Conservation (phyloP, 768 basidiomycete genomes). For the Tricholoma saponaceum region DNA sequence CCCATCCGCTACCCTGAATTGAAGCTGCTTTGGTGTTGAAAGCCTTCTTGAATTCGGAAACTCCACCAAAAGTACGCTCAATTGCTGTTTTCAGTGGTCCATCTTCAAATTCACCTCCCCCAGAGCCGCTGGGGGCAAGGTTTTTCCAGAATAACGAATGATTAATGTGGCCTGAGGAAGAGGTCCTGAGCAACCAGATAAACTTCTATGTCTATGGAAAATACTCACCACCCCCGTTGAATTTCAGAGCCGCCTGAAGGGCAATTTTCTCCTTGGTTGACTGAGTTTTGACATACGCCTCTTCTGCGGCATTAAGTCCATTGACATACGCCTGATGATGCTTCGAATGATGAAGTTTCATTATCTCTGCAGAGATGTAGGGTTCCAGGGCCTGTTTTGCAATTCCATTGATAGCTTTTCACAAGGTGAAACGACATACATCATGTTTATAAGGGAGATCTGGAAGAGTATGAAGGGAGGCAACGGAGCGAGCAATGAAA, state of each 20-base stretch:
- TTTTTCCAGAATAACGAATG: constrained; percentile 98
- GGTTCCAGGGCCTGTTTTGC: constrained; percentile 78
- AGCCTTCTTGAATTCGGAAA: constrained; percentile 81
- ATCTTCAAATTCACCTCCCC: constrained; percentile 60
- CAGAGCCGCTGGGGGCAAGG: constrained; percentile 66
- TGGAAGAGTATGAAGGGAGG: constrained; percentile 70
- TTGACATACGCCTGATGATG: constrained; percentile 93
- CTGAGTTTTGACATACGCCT: constrained; percentile 61
- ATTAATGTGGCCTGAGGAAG: constrained; percentile 75
- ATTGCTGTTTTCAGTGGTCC: constrained; percentile 76
- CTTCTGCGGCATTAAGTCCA: constrained; percentile 90
- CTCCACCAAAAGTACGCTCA: constrained; percentile 77
- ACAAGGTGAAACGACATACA: constrained; percentile 34
- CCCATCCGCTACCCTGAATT: constrained; percentile 98
- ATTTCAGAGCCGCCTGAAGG: constrained; percentile 90
- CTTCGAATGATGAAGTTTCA: constrained; percentile 90
- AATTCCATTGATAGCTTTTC: neutral
- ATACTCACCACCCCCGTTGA: constrained; percentile 86
- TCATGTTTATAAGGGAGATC: constrained; percentile 78
- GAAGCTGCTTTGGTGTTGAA: constrained; percentile 87
- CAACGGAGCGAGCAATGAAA: constrained; percentile 36
- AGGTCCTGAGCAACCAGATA: neutral
- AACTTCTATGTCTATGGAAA: neutral
- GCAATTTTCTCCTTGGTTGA: constrained; percentile 75
- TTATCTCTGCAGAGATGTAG: constrained; percentile 86